These are phyloP conservation scores for Colletotrichum sp. DNA, from an alignment of 2,329 filamentous ascomycete genomes.

Conservation along the genomic window DNA sequence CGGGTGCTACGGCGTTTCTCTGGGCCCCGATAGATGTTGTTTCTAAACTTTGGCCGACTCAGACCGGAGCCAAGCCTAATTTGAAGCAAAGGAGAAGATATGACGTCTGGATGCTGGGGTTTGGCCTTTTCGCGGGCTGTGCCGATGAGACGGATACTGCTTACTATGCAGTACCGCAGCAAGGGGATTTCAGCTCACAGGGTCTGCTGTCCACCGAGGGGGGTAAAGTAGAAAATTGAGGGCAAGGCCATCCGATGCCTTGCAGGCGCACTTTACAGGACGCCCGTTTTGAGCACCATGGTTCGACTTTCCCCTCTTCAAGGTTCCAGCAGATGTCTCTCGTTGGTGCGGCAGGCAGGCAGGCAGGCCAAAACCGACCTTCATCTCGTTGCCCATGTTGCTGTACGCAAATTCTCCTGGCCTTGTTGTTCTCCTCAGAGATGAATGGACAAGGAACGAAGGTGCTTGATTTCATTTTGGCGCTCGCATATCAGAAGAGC, in stretches of 20 bases:
- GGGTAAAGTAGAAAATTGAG: neutral
- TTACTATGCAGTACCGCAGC: neutral
- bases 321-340: neutral
- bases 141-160: neutral
- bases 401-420: neutral
- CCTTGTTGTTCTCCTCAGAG: neutral
- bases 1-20: constrained; percentile 7
- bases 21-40: constrained; percentile 6
- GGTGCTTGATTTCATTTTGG: neutral
- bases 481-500: neutral
- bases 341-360: neutral
- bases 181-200: neutral
- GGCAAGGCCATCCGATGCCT: neutral
- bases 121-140: neutral
- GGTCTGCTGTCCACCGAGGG: neutral
- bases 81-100: constrained; percentile 9
- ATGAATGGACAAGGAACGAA: neutral
- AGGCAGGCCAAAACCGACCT: neutral
- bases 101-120: constrained; percentile 7
- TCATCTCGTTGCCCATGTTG: neutral
- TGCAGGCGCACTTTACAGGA: neutral
- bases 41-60: constrained; percentile 3
- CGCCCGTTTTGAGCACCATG: constrained; percentile 10
- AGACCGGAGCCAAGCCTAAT: constrained; percentile 1
- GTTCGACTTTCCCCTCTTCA: neutral